A percentile compares a stretch with the other conserved stretches of the same genome.
Conservation (phyloP, 1,284 basidiomycete genomes). For the Moniliophthora roreri region DNA sequence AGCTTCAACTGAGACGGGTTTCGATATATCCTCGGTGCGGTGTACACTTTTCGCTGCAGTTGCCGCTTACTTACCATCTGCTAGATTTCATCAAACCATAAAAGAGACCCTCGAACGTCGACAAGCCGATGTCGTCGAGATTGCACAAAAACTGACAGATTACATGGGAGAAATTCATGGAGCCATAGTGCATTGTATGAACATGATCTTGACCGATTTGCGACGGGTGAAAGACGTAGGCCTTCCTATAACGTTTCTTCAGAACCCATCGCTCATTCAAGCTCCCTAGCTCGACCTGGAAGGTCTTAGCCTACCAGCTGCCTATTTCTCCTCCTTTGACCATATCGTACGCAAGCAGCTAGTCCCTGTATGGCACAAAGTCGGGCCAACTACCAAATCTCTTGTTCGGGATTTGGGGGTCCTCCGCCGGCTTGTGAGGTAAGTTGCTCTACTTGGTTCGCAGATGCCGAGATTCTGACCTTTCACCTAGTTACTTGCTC, state of each 20-base stretch:
- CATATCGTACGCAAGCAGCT: slow-evolving; percentile 86
- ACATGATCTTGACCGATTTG: slow-evolving; percentile 85
- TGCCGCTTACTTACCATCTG: neutral
- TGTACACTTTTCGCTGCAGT: neutral
- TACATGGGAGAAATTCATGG: slow-evolving; percentile 91
- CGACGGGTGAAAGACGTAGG: slow-evolving; percentile 86
- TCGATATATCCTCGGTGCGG: slow-evolving; percentile 88
- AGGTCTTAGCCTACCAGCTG: slow-evolving; percentile 90
- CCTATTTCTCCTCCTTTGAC: slow-evolving; percentile 95
- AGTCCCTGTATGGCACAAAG: slow-evolving; percentile 95
- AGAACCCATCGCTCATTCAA: neutral
- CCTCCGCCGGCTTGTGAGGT: slow-evolving; percentile 84
- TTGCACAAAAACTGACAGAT: slow-evolving; percentile 86
- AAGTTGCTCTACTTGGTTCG: slow-evolving; percentile 27
- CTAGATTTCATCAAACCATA: slow-evolving; percentile 87
- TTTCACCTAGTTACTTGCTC: slow-evolving; percentile 69
- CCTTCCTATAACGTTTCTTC: slow-evolving; percentile 10
- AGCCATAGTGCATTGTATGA: slow-evolving; percentile 95
- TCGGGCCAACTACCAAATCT: slow-evolving; percentile 89
- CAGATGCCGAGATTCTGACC: neutral
- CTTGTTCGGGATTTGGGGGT: slow-evolving; percentile 88
- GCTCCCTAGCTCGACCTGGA: slow-evolving; percentile 83
- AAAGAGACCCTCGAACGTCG: slow-evolving; percentile 79
- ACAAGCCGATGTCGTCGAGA: slow-evolving; percentile 89
- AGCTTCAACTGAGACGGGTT: slow-evolving; percentile 85